Conservation (phyloP, 768 basidiomycete species). For the Pisolithus sp. region DNA sequence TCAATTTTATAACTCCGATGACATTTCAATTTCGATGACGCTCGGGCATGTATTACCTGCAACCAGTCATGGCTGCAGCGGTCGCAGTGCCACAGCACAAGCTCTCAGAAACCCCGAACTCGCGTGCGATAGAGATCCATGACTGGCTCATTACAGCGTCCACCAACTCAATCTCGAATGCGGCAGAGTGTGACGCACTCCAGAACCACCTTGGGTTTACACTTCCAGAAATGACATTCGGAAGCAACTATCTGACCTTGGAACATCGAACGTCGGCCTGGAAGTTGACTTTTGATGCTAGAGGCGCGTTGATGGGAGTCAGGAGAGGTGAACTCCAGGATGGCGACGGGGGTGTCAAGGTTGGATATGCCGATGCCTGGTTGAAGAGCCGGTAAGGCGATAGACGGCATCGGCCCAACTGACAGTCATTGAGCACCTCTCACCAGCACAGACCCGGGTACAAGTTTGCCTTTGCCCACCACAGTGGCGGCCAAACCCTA, state of each 20-base stretch:
- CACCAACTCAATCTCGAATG: conserved; percentile 76
- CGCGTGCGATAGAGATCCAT: conserved; percentile 59
- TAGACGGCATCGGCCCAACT: neutral
- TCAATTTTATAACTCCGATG: neutral
- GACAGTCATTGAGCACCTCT: conserved; percentile 19
- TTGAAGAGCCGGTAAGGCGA: conserved; percentile 71
- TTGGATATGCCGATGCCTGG: conserved; percentile 94
- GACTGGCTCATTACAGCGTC: conserved; percentile 66
- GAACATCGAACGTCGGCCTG: conserved; percentile 60
- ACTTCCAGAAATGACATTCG: conserved; percentile 96
- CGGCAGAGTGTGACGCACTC: conserved; percentile 64
- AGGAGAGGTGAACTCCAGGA: conserved; percentile 67
- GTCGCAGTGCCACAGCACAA: conserved; percentile 54
- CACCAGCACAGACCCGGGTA: conserved; percentile 59
- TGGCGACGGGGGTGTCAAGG: conserved; percentile 90
- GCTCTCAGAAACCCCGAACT: conserved; percentile 62
- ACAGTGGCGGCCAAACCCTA: conserved; percentile 79
- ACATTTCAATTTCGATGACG: neutral
- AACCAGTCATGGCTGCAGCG: conserved; percentile 33
- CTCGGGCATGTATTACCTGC: conserved; percentile 8
- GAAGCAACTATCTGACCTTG: conserved; percentile 68
- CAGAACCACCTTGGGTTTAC: conserved; percentile 66
- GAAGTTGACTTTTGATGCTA: conserved; percentile 58
- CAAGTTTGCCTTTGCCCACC: conserved; percentile 58
- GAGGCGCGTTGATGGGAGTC: conserved; percentile 64